Evolutionary conservation across 345 rosid genomes (phyloP).

Genomic region (Eucalyptus curtisii): DNA sequence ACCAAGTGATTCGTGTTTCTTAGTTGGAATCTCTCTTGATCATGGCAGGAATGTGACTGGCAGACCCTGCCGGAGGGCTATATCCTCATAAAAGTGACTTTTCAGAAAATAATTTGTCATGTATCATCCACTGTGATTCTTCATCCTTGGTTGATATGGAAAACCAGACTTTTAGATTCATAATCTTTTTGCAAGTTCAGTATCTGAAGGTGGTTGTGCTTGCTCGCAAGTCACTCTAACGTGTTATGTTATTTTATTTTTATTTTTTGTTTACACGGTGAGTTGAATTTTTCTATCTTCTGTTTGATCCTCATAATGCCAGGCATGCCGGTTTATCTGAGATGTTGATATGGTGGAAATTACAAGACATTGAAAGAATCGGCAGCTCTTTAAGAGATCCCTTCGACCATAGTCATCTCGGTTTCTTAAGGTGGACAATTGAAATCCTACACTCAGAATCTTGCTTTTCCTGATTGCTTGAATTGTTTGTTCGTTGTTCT

Average conservation of each 20-base stretch:
- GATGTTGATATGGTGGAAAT: background rate
- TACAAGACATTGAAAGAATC: background rate
- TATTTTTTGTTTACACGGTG: background rate
- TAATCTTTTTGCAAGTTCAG: background rate
- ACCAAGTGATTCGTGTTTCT: background rate
- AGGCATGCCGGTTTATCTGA: background rate
- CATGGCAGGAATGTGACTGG: background rate
- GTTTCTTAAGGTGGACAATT: background rate
- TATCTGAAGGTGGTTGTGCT: background rate
- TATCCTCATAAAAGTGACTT: background rate
- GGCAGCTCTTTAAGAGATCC: background rate
- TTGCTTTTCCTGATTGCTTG: background rate
- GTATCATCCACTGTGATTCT: rapidly evolving
- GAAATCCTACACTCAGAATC: background rate
- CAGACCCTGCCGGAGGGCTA: rapidly evolving
- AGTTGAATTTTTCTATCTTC: background rate
- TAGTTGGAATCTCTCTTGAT: background rate
- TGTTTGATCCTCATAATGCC: background rate
- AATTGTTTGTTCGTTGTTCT: background rate
- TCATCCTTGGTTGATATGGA: background rate
- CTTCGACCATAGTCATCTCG: background rate
- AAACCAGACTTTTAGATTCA: background rate
- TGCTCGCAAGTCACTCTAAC: background rate
- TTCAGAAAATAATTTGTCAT: background rate
- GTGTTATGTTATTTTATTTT: background rate